Evolutionary conservation across 2,329 filamentous ascomycete genomes (phyloP).

Genomic region (Aspergillus amoenus): DNA sequence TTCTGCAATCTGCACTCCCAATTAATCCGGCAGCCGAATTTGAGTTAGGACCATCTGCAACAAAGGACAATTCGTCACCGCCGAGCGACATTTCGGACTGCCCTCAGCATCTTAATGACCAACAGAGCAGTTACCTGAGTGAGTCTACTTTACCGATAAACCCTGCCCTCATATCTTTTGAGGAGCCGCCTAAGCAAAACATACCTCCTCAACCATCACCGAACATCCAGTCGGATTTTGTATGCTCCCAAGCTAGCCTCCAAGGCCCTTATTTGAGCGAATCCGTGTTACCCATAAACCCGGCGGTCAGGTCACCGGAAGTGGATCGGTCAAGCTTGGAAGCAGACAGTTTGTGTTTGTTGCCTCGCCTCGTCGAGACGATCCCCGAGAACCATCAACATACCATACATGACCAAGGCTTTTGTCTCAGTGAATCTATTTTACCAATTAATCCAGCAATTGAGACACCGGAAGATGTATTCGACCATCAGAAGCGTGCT

Average conservation of each 20-base stretch:
- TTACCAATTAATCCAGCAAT: background rate
- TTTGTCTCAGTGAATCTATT: conserved; percentile 9
- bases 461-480: background rate
- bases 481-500: background rate
- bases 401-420: conserved; percentile 8
- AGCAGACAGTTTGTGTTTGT: background rate
- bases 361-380: background rate
- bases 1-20: conserved; percentile 32
- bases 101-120: background rate
- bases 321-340: background rate
- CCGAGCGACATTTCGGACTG: background rate
- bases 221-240: conserved; percentile 13
- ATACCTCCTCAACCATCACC: conserved; percentile 13
- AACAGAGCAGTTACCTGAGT: background rate
- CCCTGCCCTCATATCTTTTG: background rate
- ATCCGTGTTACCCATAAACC: background rate
- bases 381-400: background rate
- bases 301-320: background rate
- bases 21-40: conserved; percentile 30
- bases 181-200: background rate
- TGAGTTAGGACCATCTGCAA: conserved; percentile 5
- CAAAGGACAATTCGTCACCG: background rate
- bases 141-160: background rate
- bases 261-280: conserved; percentile 14
- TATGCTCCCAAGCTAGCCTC: conserved; percentile 8